A percentile compares a stretch with the other conserved stretches of the same genome.
Evolutionary conservation across 805 yeast genomes (phyloP).

Genomic region (Metschnikowia reukaufii): DNA sequence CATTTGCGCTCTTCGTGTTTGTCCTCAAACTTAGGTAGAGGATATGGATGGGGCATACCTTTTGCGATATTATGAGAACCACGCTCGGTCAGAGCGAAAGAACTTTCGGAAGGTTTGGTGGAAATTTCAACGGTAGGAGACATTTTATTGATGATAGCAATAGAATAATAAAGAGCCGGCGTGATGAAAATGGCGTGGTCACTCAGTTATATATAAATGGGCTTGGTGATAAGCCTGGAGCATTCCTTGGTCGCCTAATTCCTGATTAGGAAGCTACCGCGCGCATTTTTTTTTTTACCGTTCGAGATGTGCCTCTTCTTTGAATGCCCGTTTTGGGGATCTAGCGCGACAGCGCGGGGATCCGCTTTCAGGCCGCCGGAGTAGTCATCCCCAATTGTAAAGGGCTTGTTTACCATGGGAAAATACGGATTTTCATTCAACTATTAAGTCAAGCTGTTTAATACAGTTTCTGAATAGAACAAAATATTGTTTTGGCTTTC

Average conservation of each 20-base stretch:
- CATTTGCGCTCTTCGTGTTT: constrained; percentile 51
- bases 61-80: constrained; percentile 64
- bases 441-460: too few relatives aligned
- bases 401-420: too few relatives aligned
- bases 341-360: neutral
- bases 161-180: too few relatives aligned
- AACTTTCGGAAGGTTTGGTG: constrained; percentile 32
- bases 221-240: neutral
- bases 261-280: constrained; percentile 5
- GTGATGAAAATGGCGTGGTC: too few relatives aligned
- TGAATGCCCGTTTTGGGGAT: neutral
- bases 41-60: constrained; percentile 53
- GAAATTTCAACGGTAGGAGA: neutral
- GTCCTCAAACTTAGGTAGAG: constrained; percentile 52
- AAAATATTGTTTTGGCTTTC: too few relatives aligned
- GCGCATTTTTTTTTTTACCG: neutral
- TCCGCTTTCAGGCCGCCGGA: too few relatives aligned
- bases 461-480: too few relatives aligned
- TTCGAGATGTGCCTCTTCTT: neutral
- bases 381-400: too few relatives aligned
- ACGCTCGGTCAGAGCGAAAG: constrained; percentile 28
- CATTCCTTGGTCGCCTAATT: neutral
- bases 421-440: too few relatives aligned
- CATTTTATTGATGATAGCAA: neutral
- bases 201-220: too few relatives aligned